Evolutionary conservation across 768 basidiomycete genomes (phyloP).

Genomic region (Hirschioporus abietinus): DNA sequence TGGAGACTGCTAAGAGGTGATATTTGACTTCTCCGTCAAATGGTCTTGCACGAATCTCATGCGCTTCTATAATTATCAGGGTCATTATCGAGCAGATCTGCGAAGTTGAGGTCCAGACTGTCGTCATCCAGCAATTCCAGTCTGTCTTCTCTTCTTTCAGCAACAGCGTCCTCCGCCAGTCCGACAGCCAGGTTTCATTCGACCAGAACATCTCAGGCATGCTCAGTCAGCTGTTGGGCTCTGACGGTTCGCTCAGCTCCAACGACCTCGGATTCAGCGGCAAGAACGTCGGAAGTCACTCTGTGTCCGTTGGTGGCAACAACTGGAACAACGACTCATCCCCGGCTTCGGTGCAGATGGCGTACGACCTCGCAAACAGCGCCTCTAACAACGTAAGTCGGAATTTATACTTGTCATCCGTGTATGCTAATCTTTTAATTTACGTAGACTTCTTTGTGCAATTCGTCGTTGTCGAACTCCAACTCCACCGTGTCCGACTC

Average conservation of each 20-base stretch:
- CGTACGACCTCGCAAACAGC: slow-evolving; percentile 5
- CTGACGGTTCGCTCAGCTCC: background rate
- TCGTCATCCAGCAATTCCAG: slow-evolving; percentile 11
- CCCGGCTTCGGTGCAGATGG: slow-evolving; percentile 11
- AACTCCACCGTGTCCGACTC: background rate
- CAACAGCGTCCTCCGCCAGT: slow-evolving; percentile 6
- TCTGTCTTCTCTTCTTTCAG: slow-evolving; percentile 6
- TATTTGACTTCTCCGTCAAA: background rate
- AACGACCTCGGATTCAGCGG: slow-evolving; percentile 37
- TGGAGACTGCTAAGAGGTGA: slow-evolving; percentile 43
- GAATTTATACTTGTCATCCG: background rate
- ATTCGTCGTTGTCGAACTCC: background rate
- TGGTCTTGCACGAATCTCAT: background rate
- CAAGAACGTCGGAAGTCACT: slow-evolving; percentile 31
- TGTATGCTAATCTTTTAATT: background rate
- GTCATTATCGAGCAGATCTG: slow-evolving; percentile 43
- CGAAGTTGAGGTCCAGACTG: slow-evolving; percentile 42
- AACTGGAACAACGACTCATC: slow-evolving; percentile 33
- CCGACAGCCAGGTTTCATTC: slow-evolving; percentile 8
- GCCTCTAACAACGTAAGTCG: background rate
- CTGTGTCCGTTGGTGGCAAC: slow-evolving; percentile 30
- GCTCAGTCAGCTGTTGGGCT: slow-evolving; percentile 15
- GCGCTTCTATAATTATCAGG: slow-evolving; percentile 18
- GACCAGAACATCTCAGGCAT: slow-evolving; percentile 6
- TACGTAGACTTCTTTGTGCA: background rate